phyloP scores from a whole-genome alignment of 225 moss, liverwort and hornwort genomes.

The Polytrichum commune region DNA sequence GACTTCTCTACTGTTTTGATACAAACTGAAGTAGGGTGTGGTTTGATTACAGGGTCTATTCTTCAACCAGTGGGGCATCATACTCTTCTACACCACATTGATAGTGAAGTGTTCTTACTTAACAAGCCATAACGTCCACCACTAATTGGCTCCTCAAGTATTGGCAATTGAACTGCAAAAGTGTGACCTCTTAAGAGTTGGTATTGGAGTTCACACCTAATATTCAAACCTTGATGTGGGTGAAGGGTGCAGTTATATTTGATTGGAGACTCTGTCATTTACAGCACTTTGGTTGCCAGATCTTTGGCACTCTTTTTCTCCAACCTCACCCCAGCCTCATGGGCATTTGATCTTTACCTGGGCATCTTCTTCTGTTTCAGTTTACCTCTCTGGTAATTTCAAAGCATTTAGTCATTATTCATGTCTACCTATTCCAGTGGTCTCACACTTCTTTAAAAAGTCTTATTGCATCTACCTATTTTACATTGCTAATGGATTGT shows the following conservation, averaged over 20 bases:
- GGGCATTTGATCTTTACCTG: conserved; percentile 85
- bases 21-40: conserved; percentile 11
- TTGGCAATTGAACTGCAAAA: too few species aligned
- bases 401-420: too few species aligned
- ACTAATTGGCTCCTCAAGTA: too few species aligned
- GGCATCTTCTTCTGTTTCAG: conserved; percentile 87
- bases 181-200: too few species aligned
- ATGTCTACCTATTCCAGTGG: not conserved
- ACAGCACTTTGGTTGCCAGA: conserved; percentile 82
- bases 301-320: conserved; percentile 72
- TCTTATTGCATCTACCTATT: too few species aligned
- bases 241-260: conserved; percentile 66
- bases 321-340: conserved; percentile 46
- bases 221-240: conserved; percentile 5
- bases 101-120: conserved; percentile 51
- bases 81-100: conserved; percentile 64
- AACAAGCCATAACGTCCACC: not conserved
- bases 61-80: conserved; percentile 71
- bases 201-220: not conserved
- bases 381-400: conserved; percentile 82
- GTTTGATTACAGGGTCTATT: conserved; percentile 58
- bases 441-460: too few species aligned
- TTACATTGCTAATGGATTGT: too few species aligned
- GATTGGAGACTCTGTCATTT: conserved; percentile 88
- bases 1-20: conserved; percentile 7